Conservation (phyloP, 768 basidiomycete genomes). For the Tylopilus rubrobrunneus region DNA sequence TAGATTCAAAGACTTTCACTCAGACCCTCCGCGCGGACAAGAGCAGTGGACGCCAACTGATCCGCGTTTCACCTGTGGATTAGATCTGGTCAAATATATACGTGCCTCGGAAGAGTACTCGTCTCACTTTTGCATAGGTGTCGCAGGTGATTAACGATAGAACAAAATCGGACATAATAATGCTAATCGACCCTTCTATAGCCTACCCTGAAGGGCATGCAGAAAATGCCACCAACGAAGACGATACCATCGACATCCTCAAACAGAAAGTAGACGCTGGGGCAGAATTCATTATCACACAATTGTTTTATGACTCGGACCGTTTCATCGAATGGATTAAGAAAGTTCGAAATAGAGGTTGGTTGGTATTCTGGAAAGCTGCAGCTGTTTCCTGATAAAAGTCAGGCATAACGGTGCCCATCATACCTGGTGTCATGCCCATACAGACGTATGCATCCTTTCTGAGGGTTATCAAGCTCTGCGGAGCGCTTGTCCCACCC, state of each 20-base stretch:
- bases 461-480: slow-evolving; percentile 84
- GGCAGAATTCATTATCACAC: slow-evolving; percentile 94
- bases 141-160: slow-evolving; percentile 60
- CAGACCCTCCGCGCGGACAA: slow-evolving; percentile 90
- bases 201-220: slow-evolving; percentile 92
- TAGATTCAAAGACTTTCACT: background rate
- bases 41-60: slow-evolving; percentile 91
- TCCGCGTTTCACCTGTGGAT: slow-evolving; percentile 75
- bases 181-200: slow-evolving; percentile 25
- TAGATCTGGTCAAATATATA: slow-evolving; percentile 91
- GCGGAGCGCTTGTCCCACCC: slow-evolving; percentile 72
- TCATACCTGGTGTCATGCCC: slow-evolving; percentile 97
- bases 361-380: slow-evolving; percentile 9
- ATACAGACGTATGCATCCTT: slow-evolving; percentile 97
- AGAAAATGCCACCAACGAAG: slow-evolving; percentile 55
- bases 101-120: slow-evolving; percentile 71
- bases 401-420: slow-evolving; percentile 81
- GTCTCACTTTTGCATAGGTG: slow-evolving; percentile 88
- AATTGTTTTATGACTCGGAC: slow-evolving; percentile 95
- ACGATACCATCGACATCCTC: slow-evolving; percentile 62
- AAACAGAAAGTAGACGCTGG: slow-evolving; percentile 91
- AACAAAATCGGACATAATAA: background rate
- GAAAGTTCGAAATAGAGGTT: slow-evolving; percentile 71
- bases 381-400: slow-evolving; percentile 3
- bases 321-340: slow-evolving; percentile 77